A percentile compares a stretch with the other conserved stretches of the same genome.
These are phyloP conservation scores for Pochonia chlamydosporia DNA, from an alignment of 2,329 filamentous ascomycete genomes.

Conservation along the genomic window DNA sequence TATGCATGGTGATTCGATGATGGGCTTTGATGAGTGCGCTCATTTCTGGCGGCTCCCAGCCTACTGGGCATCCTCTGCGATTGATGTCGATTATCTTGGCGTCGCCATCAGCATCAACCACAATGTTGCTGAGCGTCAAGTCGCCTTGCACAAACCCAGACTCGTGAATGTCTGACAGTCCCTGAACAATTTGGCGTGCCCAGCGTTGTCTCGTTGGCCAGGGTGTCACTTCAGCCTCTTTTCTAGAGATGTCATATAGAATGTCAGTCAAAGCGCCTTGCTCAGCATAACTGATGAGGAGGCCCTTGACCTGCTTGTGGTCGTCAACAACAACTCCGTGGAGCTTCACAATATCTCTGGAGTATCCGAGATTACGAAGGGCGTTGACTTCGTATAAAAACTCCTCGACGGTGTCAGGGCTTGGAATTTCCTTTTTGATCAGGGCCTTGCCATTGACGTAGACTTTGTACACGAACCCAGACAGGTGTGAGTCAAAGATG, in stretches of 20 bases:
- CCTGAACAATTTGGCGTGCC: constrained; percentile 86
- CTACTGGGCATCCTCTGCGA: constrained; percentile 89
- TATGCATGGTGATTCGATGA: constrained; percentile 92
- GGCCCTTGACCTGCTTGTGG: constrained; percentile 74
- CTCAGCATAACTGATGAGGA: constrained; percentile 83
- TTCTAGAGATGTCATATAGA: constrained; percentile 70
- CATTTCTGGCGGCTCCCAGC: constrained; percentile 95
- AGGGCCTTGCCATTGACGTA: constrained; percentile 59
- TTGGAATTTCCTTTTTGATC: constrained; percentile 98
- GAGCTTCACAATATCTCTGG: constrained; percentile 75
- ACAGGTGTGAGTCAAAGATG: constrained; percentile 85
- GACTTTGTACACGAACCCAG: constrained; percentile 96
- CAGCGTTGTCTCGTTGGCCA: constrained; percentile 78
- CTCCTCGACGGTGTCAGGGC: constrained; percentile 90
- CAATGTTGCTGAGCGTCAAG: constrained; percentile 95
- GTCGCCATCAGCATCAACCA: constrained; percentile 76
- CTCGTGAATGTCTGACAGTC: constrained; percentile 89
- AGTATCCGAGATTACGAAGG: constrained; percentile 68
- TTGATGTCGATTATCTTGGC: constrained; percentile 99
- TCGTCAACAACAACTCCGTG: constrained; percentile 87
- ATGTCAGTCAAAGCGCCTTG: constrained; percentile 86
- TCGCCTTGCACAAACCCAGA: constrained; percentile 96
- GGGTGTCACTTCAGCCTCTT: constrained; percentile 46
- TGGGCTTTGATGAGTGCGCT: constrained; percentile 78
- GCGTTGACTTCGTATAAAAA: constrained; percentile 98